Evolutionary conservation across 768 basidiomycete genomes (phyloP).

Genomic region (Agrocybe chaxingu): DNA sequence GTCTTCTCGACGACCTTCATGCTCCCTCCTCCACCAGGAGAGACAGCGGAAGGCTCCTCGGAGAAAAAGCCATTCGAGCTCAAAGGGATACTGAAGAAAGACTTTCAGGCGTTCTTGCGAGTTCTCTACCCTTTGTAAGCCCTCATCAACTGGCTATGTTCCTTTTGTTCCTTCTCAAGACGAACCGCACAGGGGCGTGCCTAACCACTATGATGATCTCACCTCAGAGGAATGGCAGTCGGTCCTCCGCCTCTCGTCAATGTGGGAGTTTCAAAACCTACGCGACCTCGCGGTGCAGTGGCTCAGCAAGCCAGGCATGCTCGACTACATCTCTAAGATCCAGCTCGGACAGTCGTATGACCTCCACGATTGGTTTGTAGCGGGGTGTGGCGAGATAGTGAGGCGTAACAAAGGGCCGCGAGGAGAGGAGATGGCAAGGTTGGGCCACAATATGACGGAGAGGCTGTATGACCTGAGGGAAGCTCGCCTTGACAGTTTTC

Average conservation of each 20-base stretch:
- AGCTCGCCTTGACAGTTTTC: neutral
- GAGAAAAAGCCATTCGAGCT: slow-evolving; percentile 17
- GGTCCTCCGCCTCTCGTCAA: slow-evolving; percentile 9
- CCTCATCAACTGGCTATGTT: neutral
- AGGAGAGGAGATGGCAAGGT: slow-evolving; percentile 21
- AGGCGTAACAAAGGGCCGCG: slow-evolving; percentile 18
- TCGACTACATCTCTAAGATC: slow-evolving; percentile 23
- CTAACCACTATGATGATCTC: neutral
- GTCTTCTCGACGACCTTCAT: slow-evolving; percentile 5
- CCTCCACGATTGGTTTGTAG: slow-evolving; percentile 30
- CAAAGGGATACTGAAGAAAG: slow-evolving; percentile 7
- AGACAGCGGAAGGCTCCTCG: slow-evolving; percentile 3
- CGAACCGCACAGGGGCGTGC: neutral
- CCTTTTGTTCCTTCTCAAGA: neutral
- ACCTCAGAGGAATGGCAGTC: slow-evolving; percentile 12
- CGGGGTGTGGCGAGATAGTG: slow-evolving; percentile 24
- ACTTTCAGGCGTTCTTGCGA: slow-evolving; percentile 14
- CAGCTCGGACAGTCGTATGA: slow-evolving; percentile 25
- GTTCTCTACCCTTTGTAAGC: slow-evolving; percentile 16
- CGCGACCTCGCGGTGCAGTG: slow-evolving; percentile 20
- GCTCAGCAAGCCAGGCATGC: slow-evolving; percentile 11
- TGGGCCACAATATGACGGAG: slow-evolving; percentile 25
- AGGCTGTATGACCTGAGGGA: slow-evolving; percentile 15
- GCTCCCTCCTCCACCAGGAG: slow-evolving; percentile 3
- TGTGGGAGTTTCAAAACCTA: slow-evolving; percentile 11